These are phyloP conservation scores for Pythium aphanidermatum DNA, from an alignment of 352 stramenopile species.

Conservation along the genomic window DNA sequence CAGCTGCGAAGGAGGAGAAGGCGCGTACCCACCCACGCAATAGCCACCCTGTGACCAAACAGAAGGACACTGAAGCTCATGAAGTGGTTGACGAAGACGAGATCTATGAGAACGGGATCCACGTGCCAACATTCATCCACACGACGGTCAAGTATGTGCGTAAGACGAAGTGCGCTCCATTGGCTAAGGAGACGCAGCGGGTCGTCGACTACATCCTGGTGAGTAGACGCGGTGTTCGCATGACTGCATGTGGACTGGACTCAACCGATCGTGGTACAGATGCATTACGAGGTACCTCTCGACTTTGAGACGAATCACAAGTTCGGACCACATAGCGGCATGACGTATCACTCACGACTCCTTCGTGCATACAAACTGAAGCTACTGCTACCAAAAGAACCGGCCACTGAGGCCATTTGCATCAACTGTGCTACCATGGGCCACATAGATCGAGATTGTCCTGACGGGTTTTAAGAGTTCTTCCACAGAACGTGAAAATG, in stretches of 20 bases:
- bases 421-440: slow-evolving; percentile 41
- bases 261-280: no score
- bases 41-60: no score
- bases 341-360: slow-evolving; percentile 52
- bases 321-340: slow-evolving; percentile 55
- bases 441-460: slow-evolving; percentile 44
- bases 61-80: slow-evolving; percentile 3
- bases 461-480: slow-evolving; percentile 42
- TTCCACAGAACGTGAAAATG: not conserved
- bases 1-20: no score
- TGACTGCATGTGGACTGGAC: not conserved
- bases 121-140: slow-evolving; percentile 59
- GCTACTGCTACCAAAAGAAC: slow-evolving; percentile 28
- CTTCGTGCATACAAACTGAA: slow-evolving; percentile 51
- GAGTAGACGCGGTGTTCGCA: not conserved
- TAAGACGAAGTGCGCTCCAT: slow-evolving; percentile 25
- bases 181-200: slow-evolving; percentile 27
- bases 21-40: no score
- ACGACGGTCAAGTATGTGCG: slow-evolving; percentile 51
- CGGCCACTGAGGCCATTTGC: slow-evolving; percentile 34
- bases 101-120: slow-evolving; percentile 19
- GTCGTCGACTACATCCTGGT: slow-evolving; percentile 51
- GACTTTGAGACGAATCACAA: slow-evolving; percentile 47
- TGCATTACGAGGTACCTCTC: slow-evolving; percentile 34
- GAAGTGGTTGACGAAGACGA: slow-evolving; percentile 9